phyloP scores from a whole-genome alignment of 306 rosid species.

The Hylodesmum podocarpum region DNA sequence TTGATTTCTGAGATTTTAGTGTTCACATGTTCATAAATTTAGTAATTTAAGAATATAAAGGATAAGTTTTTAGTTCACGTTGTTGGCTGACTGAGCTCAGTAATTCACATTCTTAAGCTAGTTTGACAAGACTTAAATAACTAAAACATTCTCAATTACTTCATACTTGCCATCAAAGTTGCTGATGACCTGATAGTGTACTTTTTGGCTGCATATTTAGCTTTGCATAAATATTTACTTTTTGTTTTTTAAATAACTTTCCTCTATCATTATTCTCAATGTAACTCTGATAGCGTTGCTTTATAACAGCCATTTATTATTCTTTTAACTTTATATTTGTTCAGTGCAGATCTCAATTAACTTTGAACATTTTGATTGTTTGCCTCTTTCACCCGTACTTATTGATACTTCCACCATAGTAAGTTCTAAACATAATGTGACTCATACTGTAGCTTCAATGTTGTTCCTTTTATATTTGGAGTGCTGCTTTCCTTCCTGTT shows the following conservation, averaged over 20 bases:
- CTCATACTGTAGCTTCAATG: slow-evolving; percentile 21
- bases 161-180: background rate
- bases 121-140: slow-evolving; percentile 24
- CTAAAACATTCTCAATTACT: background rate
- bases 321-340: slow-evolving; percentile 6
- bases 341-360: slow-evolving; percentile 79
- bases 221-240: background rate
- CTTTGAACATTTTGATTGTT: slow-evolving; percentile 83
- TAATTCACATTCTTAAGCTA: background rate
- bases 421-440: slow-evolving; percentile 43
- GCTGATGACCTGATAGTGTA: slow-evolving; percentile 15
- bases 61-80: background rate
- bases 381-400: slow-evolving; percentile 73
- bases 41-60: slow-evolving; percentile 4
- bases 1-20: background rate
- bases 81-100: background rate
- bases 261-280: slow-evolving; percentile 6
- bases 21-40: background rate
- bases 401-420: slow-evolving; percentile 45
- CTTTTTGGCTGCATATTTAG: slow-evolving; percentile 8
- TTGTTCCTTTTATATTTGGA: slow-evolving; percentile 22
- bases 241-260: background rate
- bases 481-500: background rate
- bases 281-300: background rate
- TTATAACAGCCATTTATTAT: background rate